These are phyloP conservation scores for Entrophospora sp. DNA, from an alignment of 192 early-diverging fungal genomes.

Conservation along the genomic window DNA sequence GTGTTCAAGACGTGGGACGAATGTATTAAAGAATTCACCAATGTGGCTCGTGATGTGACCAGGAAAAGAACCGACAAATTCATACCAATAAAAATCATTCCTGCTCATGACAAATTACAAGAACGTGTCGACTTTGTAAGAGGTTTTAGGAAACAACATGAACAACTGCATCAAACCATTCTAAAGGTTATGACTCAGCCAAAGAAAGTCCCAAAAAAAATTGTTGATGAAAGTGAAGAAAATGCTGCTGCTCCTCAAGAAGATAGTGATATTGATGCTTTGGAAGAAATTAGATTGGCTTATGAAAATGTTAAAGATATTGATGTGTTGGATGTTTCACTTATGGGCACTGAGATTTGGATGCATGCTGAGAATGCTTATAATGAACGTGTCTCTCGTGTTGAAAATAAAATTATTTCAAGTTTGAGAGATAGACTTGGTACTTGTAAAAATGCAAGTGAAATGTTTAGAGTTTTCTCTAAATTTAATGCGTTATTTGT, in stretches of 20 bases:
- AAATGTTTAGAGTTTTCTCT: slow-evolving; percentile 99
- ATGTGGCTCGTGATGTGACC: slow-evolving; percentile 89
- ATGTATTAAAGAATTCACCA: slow-evolving; percentile 90
- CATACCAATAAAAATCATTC: slow-evolving; percentile 88
- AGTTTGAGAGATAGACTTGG: slow-evolving; percentile 86
- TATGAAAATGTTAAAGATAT: slow-evolving; percentile 89
- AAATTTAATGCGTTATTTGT: slow-evolving; percentile 99
- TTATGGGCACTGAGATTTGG: slow-evolving; percentile 92
- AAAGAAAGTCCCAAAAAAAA: slow-evolving; percentile 36
- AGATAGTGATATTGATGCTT: slow-evolving; percentile 61
- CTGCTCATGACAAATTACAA: slow-evolving; percentile 85
- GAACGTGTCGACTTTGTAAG: slow-evolving; percentile 87
- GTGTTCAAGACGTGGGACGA: slow-evolving; percentile 94
- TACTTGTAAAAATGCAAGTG: slow-evolving; percentile 91
- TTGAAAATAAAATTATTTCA: slow-evolving; percentile 97
- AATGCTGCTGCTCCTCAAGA: slow-evolving; percentile 32
- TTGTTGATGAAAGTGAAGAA: slow-evolving; percentile 25
- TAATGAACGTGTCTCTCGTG: slow-evolving; percentile 88
- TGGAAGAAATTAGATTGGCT: slow-evolving; percentile 82
- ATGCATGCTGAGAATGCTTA: slow-evolving; percentile 81
- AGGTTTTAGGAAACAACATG: slow-evolving; percentile 92
- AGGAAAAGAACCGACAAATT: slow-evolving; percentile 87
- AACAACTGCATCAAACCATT: slow-evolving; percentile 96
- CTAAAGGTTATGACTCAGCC: slow-evolving; percentile 78
- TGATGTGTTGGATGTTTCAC: slow-evolving; percentile 89